phyloP scores from a whole-genome alignment of 1,284 basidiomycete species.

The Heterobasidion occidentale region DNA sequence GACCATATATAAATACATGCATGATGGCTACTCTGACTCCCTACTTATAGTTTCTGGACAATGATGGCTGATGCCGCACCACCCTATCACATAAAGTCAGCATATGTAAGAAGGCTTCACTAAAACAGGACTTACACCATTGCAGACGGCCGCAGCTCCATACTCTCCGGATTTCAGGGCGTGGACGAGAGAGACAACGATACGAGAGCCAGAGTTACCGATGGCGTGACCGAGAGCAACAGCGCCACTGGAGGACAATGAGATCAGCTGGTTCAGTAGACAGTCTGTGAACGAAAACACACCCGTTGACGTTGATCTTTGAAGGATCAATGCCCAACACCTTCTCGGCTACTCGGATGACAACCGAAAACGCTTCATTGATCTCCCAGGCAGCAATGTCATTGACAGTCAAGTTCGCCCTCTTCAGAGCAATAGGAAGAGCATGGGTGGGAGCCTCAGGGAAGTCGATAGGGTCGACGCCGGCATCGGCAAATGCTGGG shows the following conservation, averaged over 20 bases:
- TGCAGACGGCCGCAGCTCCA: slow-evolving; percentile 97
- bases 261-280: slow-evolving; percentile 1
- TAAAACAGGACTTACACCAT: slow-evolving; percentile 62
- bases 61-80: slow-evolving; percentile 90
- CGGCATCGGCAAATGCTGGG: slow-evolving; percentile 92
- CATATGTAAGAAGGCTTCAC: background rate
- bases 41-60: slow-evolving; percentile 71
- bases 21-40: background rate
- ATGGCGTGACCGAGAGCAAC: slow-evolving; percentile 94
- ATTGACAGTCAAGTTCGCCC: slow-evolving; percentile 74
- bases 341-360: slow-evolving; percentile 89
- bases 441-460: slow-evolving; percentile 91
- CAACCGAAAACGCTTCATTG: slow-evolving; percentile 98
- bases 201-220: slow-evolving; percentile 92
- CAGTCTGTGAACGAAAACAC: slow-evolving; percentile 18
- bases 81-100: slow-evolving; percentile 44
- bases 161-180: slow-evolving; percentile 93
- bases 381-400: slow-evolving; percentile 95
- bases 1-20: slow-evolving; percentile 9
- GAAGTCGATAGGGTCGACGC: slow-evolving; percentile 96
- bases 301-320: slow-evolving; percentile 93
- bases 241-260: slow-evolving; percentile 57
- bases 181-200: slow-evolving; percentile 92
- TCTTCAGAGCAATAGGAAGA: slow-evolving; percentile 83
- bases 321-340: slow-evolving; percentile 75